phyloP scores from a whole-genome alignment of 768 basidiomycete species.

The Rickenella mellea region DNA sequence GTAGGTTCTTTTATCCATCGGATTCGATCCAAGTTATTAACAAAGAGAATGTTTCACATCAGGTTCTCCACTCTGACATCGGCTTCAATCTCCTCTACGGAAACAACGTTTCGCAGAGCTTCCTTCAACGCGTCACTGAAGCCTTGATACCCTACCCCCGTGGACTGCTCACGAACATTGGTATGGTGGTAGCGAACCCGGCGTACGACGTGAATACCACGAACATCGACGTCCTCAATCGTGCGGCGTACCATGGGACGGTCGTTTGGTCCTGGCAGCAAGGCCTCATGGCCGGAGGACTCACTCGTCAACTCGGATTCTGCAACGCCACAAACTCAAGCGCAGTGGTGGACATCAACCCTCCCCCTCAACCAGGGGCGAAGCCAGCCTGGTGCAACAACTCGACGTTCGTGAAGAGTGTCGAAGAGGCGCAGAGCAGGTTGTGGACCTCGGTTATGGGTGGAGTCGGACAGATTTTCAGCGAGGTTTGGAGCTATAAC shows the following conservation, averaged over 20 bases:
- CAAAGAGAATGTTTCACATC: background rate
- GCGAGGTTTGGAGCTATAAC: constrained; percentile 31
- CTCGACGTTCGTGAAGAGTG: constrained; percentile 18
- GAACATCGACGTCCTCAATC: constrained; percentile 25
- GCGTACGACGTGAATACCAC: constrained; percentile 33
- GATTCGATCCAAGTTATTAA: background rate
- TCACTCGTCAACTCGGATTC: constrained; percentile 28
- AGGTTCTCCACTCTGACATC: constrained; percentile 34
- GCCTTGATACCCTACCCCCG: constrained; percentile 34
- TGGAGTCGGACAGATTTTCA: constrained; percentile 26
- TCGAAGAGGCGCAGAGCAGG: constrained; percentile 25
- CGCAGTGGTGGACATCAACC: constrained; percentile 13
- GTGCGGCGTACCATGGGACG: constrained; percentile 27
- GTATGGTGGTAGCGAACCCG: constrained; percentile 38
- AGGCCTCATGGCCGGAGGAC: constrained; percentile 33
- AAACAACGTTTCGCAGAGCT: constrained; percentile 24
- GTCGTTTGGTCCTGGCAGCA: constrained; percentile 36
- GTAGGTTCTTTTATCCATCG: constrained; percentile 12
- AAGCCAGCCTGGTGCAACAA: constrained; percentile 30
- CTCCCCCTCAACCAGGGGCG: constrained; percentile 1
- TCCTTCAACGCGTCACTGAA: constrained; percentile 27
- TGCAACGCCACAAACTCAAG: constrained; percentile 20
- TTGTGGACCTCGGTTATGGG: constrained; percentile 31
- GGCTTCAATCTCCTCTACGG: constrained; percentile 31
- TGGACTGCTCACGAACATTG: constrained; percentile 34